A percentile compares a stretch with the other conserved stretches of the same genome.
phyloP scores from a whole-genome alignment of 352 stramenopile genomes.

The Phytophthora macrochlamydospora region DNA sequence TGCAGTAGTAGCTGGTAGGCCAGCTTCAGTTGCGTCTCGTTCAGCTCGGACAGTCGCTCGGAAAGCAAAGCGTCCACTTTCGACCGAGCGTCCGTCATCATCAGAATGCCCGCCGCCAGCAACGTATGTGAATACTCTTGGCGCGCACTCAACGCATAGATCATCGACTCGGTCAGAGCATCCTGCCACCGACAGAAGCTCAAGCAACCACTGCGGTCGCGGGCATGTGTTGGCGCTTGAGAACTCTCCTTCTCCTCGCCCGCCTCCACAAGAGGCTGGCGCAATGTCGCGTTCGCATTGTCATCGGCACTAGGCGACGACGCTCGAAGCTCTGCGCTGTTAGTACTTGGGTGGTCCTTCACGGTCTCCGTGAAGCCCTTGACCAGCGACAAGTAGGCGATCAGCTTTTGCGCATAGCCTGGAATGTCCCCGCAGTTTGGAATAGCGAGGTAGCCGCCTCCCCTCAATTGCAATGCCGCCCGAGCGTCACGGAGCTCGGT shows the following conservation, averaged over 20 bases:
- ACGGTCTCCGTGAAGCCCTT: conserved; percentile 49
- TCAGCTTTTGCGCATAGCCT: conserved; percentile 36
- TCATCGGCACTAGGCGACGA: conserved; percentile 17
- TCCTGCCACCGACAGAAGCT: conserved; percentile 66
- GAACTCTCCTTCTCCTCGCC: background rate
- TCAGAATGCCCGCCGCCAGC: conserved; percentile 45
- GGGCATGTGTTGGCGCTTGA: background rate
- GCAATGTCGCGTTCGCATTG: conserved; percentile 11
- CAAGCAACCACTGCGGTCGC: conserved; percentile 42
- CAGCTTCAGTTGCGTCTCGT: conserved; percentile 72
- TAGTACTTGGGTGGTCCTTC: background rate
- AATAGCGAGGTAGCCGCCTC: conserved; percentile 3
- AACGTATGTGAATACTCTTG: conserved; percentile 62
- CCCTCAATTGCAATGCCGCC: conserved; percentile 6
- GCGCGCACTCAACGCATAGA: conserved; percentile 55
- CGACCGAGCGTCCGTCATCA: conserved; percentile 49
- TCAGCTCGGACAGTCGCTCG: conserved; percentile 45
- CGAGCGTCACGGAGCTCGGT: conserved; percentile 45
- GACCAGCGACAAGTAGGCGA: conserved; percentile 60
- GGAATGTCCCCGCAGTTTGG: conserved; percentile 32
- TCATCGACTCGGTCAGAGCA: conserved; percentile 44
- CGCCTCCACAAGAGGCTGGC: conserved; percentile 50
- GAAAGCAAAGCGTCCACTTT: conserved; percentile 52
- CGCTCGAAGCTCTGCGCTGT: background rate
- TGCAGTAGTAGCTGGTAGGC: conserved; percentile 70